Conservation (phyloP, 1,284 basidiomycete species). For the Rhodotorula sp. region DNA sequence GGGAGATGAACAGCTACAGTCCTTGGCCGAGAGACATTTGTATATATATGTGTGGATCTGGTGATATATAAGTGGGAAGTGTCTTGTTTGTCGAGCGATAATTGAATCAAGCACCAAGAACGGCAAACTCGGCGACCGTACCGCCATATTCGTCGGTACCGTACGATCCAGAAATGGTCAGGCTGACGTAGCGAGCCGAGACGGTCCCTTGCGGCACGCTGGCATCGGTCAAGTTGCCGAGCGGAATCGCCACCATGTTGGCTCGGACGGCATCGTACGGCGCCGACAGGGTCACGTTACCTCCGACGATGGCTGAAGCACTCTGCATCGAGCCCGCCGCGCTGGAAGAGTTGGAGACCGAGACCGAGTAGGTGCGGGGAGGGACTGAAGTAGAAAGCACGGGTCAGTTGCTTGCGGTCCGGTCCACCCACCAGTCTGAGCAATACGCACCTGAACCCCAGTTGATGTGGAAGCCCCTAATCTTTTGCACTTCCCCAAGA, state of each 20-base stretch:
- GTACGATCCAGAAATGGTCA: slow-evolving; percentile 26
- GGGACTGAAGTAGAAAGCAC: slow-evolving; percentile 8
- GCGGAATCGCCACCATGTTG: slow-evolving; percentile 9
- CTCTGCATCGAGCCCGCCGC: slow-evolving; percentile 2
- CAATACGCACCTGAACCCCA: slow-evolving; percentile 29
- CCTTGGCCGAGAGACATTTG: no score
- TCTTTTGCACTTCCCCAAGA: slow-evolving; percentile 10
- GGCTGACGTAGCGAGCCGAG: slow-evolving; percentile 28
- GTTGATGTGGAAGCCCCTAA: slow-evolving; percentile 33
- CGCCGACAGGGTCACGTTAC: slow-evolving; percentile 20
- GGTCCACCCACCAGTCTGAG: not conserved
- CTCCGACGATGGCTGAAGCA: slow-evolving; percentile 3
- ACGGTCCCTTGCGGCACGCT: not conserved
- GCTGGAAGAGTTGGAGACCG: slow-evolving; percentile 7
- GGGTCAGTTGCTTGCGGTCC: not conserved
- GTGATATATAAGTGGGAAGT: not conserved
- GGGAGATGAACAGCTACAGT: no score
- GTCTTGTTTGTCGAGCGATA: not conserved
- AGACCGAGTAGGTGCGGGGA: slow-evolving; percentile 17
- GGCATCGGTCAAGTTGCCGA: slow-evolving; percentile 34
- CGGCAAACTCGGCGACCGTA: slow-evolving; percentile 32
- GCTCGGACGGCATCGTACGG: slow-evolving; percentile 8
- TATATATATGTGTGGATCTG: no score
- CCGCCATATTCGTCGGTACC: slow-evolving; percentile 16
- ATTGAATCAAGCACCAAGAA: slow-evolving; percentile 9